Percentiles rank a stretch among this genome's conserved stretches.
Conservation (phyloP, 1,284 basidiomycete species). For the Xerocomus minutiporus region DNA sequence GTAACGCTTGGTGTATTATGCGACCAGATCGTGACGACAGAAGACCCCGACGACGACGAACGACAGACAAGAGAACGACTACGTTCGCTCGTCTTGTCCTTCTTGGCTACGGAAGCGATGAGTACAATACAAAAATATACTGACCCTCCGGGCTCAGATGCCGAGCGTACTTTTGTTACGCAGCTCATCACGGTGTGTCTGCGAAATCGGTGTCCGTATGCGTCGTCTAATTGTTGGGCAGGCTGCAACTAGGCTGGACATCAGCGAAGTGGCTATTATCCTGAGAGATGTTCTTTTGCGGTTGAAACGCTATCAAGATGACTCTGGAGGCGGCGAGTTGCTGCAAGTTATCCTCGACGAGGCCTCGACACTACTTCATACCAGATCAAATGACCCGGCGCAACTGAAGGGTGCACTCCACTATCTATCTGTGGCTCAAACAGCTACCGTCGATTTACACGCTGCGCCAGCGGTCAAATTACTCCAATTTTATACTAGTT, state of each 20-base stretch:
- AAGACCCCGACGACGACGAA: slow-evolving; percentile 54
- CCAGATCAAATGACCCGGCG: slow-evolving; percentile 33
- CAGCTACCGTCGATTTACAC: slow-evolving; percentile 41
- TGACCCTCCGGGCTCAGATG: slow-evolving; percentile 38
- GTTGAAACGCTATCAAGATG: slow-evolving; percentile 43
- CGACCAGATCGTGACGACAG: slow-evolving; percentile 57
- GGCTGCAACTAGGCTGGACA: slow-evolving; percentile 47
- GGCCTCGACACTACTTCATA: slow-evolving; percentile 36
- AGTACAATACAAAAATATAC: slow-evolving; percentile 45
- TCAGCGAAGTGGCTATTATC: slow-evolving; percentile 43
- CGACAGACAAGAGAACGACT: slow-evolving; percentile 52
- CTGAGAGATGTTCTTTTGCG: slow-evolving; percentile 51
- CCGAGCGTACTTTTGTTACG: slow-evolving; percentile 46
- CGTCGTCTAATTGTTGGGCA: slow-evolving; percentile 24
- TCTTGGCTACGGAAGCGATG: slow-evolving; percentile 52
- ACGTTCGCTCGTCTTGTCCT: slow-evolving; percentile 54
- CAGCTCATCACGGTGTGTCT: slow-evolving; percentile 46
- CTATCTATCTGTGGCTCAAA: slow-evolving; percentile 47
- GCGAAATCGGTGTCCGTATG: slow-evolving; percentile 10
- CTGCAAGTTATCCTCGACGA: slow-evolving; percentile 44
- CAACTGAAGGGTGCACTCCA: slow-evolving; percentile 38
- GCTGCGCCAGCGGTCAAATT: slow-evolving; percentile 43
- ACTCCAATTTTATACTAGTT: slow-evolving; percentile 49
- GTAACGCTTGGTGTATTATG: slow-evolving; percentile 62
- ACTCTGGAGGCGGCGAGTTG: slow-evolving; percentile 39